Conservation (phyloP, 179 eudicot genomes). For the Silene coronaria region DNA sequence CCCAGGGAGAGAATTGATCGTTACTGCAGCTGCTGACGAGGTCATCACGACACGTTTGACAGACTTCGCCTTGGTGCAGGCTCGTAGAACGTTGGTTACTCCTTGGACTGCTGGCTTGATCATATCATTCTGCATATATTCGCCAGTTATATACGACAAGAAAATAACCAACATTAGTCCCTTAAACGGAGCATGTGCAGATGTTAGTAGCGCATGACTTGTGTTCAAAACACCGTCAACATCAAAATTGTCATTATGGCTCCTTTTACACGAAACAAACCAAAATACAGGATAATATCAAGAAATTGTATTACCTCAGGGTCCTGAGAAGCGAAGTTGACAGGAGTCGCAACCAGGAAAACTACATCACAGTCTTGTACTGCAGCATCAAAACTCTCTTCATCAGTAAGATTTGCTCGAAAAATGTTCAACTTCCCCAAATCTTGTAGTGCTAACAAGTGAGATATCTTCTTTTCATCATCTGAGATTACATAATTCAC, state of each 20-base stretch:
- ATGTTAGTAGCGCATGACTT: too few relatives aligned
- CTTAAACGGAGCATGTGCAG: too few relatives aligned
- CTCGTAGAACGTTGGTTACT: slow-evolving; percentile 48
- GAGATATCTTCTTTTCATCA: slow-evolving; percentile 47
- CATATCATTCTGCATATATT: slow-evolving; percentile 55
- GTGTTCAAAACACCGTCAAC: neutral
- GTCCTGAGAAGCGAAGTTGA: slow-evolving; percentile 63
- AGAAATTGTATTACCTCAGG: slow-evolving; percentile 47
- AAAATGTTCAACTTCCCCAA: slow-evolving; percentile 51
- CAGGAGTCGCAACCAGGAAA: slow-evolving; percentile 77
- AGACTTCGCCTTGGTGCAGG: slow-evolving; percentile 47
- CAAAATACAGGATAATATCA: too few relatives aligned
- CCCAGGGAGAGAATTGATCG: slow-evolving; percentile 43
- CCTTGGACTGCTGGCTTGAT: slow-evolving; percentile 70
- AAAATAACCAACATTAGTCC: too few relatives aligned
- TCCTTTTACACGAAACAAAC: too few relatives aligned
- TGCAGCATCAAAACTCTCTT: slow-evolving; percentile 57
- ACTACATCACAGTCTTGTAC: slow-evolving; percentile 54
- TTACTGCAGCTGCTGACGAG: slow-evolving; percentile 69
- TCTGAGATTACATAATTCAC: slow-evolving; percentile 22
- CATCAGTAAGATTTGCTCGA: slow-evolving; percentile 56
- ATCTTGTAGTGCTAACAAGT: slow-evolving; percentile 37
- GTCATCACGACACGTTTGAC: slow-evolving; percentile 66
- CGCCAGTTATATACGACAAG: neutral
- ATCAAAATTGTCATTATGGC: too few relatives aligned